Evolutionary conservation across 2,329 filamentous ascomycete species (phyloP), one percentile per base, ranked within the genome.

Genomic region (Penicillium olsonii): DNA sequence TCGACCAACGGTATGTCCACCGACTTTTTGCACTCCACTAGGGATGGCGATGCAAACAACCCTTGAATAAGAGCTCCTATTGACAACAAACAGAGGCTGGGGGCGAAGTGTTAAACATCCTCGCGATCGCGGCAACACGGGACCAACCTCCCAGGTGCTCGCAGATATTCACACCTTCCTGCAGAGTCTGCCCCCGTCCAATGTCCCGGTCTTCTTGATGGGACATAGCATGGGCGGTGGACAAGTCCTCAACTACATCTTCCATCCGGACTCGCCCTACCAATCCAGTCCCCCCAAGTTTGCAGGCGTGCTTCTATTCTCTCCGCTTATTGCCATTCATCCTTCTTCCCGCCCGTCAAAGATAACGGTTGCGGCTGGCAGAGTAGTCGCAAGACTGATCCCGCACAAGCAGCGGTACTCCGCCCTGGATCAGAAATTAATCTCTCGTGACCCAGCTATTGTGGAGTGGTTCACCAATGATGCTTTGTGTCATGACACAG

Each of bases 171-270:
- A 84, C 10, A 84, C 85, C 37, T 90, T 96, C 68, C 77, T 94
- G 57, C 77, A 77, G 51, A 74, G 76, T 26, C 80, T 87, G 54
- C 73, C 85, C 5, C 53, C 51, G 19, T 60, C 67, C 20, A 53
- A 69, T 19, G 62, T 70, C 4, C 73, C 77, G 29, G 50, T 95
- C 14, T 96, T 96, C 72, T 79, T 96, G 17, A 84, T 94, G 76
- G 92, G 92, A 45, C 90, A 96, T 71, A 91, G 87, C 18, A 96
- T 96, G 90, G 92, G 92, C 57, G 92, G 92, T 51, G 89, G 84
- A 19, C 81, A 95, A 70, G 81, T 85, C 5, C 74, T 95, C 8
- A 84, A 82, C 37, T 85, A 83, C 59, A 75, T 66, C 12, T 60
- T 72, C n/a, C 56, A 65, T n/a, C 66, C 62, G 19, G 55, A 55